These are phyloP conservation scores for Phytophthora cajani DNA, from an alignment of 352 stramenopile genomes.

Conservation along the genomic window DNA sequence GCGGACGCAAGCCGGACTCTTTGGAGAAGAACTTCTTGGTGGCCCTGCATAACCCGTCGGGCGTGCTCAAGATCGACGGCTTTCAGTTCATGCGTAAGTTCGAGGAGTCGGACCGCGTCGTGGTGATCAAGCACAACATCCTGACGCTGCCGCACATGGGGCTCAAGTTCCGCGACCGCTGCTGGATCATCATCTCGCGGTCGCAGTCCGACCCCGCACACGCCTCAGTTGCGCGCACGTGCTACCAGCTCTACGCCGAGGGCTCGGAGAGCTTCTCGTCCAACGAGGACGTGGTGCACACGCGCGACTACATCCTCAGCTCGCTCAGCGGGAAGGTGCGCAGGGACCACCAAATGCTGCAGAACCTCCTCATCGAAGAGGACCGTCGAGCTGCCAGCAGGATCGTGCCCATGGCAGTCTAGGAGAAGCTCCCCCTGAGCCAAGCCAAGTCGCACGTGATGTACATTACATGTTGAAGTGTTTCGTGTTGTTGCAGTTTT, in stretches of 20 bases:
- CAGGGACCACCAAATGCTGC: constrained; percentile 37
- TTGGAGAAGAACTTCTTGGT: constrained; percentile 48
- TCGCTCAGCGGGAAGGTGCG: constrained; percentile 39
- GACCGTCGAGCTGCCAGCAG: constrained; percentile 28
- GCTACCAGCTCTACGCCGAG: constrained; percentile 43
- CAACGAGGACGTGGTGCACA: constrained; percentile 26
- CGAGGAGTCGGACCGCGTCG: constrained; percentile 36
- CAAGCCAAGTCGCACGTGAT: background rate
- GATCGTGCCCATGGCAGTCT: constrained; percentile 26
- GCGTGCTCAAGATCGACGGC: constrained; percentile 35
- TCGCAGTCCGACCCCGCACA: constrained; percentile 34
- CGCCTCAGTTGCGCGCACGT: constrained; percentile 36
- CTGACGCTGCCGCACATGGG: constrained; percentile 35
- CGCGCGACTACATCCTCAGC: constrained; percentile 37
- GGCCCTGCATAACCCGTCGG: constrained; percentile 35
- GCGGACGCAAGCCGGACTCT: constrained; percentile 36
- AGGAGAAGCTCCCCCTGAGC: background rate
- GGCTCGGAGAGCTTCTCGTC: constrained; percentile 20
- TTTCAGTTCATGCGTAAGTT: constrained; percentile 48
- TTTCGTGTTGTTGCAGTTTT: constrained; percentile 5
- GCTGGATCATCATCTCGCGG: constrained; percentile 44
- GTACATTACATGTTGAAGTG: constrained; percentile 20
- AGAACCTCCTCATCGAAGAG: constrained; percentile 41
- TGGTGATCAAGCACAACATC: constrained; percentile 40
- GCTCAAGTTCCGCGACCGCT: constrained; percentile 37